Percentiles rank a stretch among this genome's conserved stretches.
Evolutionary conservation across 1,284 basidiomycete genomes (phyloP).

Genomic region (Rhodotorula sp.): DNA sequence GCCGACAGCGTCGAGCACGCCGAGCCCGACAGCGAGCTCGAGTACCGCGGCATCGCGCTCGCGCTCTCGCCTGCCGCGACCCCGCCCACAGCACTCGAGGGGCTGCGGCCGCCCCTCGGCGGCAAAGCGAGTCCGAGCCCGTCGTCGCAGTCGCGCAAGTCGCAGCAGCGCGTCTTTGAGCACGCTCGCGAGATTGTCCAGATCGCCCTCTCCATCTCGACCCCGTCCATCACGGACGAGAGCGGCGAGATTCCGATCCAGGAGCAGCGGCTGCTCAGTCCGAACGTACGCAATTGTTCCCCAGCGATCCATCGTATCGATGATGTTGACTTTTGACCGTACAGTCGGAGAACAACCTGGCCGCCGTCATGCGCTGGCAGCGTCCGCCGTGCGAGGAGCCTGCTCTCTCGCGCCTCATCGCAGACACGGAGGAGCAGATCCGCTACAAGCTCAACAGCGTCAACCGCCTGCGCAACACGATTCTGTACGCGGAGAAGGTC

Average conservation of each 20-base stretch:
- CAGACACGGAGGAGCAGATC: constrained; percentile 85
- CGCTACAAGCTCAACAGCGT: constrained; percentile 92
- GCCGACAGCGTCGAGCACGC: constrained; percentile 58
- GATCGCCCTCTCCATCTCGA: constrained; percentile 76
- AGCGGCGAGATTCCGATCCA: constrained; percentile 76
- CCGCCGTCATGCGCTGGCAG: constrained; percentile 77
- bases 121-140: constrained; percentile 52
- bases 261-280: constrained; percentile 81
- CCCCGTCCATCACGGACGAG: constrained; percentile 83
- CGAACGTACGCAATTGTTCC: constrained; percentile 32
- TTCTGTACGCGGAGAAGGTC: constrained; percentile 95
- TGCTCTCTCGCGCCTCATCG: constrained; percentile 75
- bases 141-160: constrained; percentile 73
- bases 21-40: not conserved
- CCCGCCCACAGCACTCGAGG: constrained; percentile 36
- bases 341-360: constrained; percentile 72
- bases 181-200: constrained; percentile 81
- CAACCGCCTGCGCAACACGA: constrained; percentile 95
- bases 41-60: constrained; percentile 87
- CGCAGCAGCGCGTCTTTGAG: constrained; percentile 73
- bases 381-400: constrained; percentile 81
- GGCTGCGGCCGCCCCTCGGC: constrained; percentile 14
- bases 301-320: not conserved
- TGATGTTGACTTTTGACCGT: not conserved
- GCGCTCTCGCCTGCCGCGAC: constrained; percentile 52